Evolutionary conservation across 1,284 basidiomycete species (phyloP), one percentile per base, ranked within the genome.

Genomic region (Singerocomus rubriflavus): DNA sequence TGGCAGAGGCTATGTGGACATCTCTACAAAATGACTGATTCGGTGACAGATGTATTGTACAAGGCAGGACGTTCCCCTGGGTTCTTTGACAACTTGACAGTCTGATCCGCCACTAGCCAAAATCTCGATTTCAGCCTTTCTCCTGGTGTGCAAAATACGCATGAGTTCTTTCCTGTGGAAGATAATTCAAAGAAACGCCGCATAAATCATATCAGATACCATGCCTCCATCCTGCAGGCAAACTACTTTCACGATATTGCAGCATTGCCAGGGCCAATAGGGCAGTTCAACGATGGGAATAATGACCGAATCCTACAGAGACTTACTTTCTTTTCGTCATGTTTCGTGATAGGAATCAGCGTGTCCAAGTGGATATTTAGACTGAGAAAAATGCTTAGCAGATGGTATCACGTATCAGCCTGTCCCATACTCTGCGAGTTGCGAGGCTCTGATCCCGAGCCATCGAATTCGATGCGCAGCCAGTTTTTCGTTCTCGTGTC

Each of bases 61-160:
- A 2, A 67, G 55, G 35, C 45, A 38, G 3, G 57, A 44, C n/a
- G 53, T 49, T 27, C 56, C 60, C n/a, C 52, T 52, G 17, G n/a
- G 39, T 25, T 46, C 52, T 32, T 53, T 51, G 8, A 12, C 17
- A 5, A 7, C 38, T 26, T 44, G 54, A 39, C 25, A 27, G 41
- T 35, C 51, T 6, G 46, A 45, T 31, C 48, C 41, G 10, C 47
- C 34, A 6, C 49, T 48, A 6, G 74, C 67, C 44, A 95, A 66
- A 38, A 92, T 76, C 67, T 96, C 89, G 51, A 93, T 93, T 70
- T 96, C 93, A 2, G 93, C 93, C 68, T 97, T 97, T 45, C 84
- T 80, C 34, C 87, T 79, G 6, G 73, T 77, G 64, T 88, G 82
- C 29, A 96, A 69, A 80, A 96, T 91, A 57, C 80, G 74, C 63